A percentile compares a stretch with the other conserved stretches of the same genome.
phyloP scores from a whole-genome alignment of 148 eudicot genomes.

The Cornus florida region DNA sequence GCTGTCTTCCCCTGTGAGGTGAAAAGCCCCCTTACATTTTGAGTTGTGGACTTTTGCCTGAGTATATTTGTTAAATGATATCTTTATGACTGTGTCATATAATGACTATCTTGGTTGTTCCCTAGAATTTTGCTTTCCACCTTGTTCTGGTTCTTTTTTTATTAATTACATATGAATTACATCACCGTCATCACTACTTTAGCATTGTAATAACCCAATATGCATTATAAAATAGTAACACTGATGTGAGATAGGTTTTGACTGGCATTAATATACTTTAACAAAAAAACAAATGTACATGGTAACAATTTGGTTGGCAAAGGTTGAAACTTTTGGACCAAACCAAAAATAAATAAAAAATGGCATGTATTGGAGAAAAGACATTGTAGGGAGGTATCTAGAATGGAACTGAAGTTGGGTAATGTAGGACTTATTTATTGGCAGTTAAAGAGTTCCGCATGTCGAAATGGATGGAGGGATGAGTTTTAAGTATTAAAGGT shows the following conservation, averaged over 20 bases:
- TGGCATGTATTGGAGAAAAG: not conserved
- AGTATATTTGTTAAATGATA: not conserved
- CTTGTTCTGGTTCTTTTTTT: not conserved
- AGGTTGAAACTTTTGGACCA: not conserved
- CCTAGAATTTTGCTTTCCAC: not conserved
- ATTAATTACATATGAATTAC: not conserved
- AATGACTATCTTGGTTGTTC: not conserved
- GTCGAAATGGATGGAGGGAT: not conserved
- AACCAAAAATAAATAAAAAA: too few relatives aligned
- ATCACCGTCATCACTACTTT: not conserved
- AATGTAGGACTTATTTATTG: not conserved
- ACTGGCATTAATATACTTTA: not conserved
- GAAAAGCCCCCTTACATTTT: constrained; percentile 10
- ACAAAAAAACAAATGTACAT: not conserved
- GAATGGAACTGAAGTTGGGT: not conserved
- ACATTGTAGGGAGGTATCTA: not conserved
- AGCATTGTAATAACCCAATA: not conserved
- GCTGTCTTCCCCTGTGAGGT: constrained; percentile 98
- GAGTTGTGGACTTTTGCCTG: constrained; percentile 3
- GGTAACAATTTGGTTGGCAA: not conserved
- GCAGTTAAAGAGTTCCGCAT: not conserved
- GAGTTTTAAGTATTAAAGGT: too few relatives aligned
- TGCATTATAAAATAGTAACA: not conserved
- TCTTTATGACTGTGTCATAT: not conserved
- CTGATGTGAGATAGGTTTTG: not conserved